A percentile compares a stretch with the other conserved stretches of the same genome.
phyloP scores from a whole-genome alignment of 78 protist species.

The Speleostelium caveatum region DNA sequence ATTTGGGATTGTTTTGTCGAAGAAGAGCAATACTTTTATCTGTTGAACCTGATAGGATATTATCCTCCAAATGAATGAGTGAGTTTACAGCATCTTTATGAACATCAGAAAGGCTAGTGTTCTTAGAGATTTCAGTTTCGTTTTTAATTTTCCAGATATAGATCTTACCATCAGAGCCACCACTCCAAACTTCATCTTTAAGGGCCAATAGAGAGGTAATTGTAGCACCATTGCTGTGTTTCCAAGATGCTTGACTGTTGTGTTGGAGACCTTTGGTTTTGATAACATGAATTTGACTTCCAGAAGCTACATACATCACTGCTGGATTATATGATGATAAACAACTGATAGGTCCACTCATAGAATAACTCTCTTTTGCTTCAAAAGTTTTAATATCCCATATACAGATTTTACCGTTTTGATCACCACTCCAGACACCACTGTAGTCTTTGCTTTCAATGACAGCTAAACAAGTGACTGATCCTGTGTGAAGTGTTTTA shows the following conservation, averaged over 20 bases:
- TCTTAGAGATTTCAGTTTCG: slow-evolving; percentile 34
- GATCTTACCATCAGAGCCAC: slow-evolving; percentile 67
- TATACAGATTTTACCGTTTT: slow-evolving; percentile 4
- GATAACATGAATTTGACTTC: slow-evolving; percentile 20
- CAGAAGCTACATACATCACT: slow-evolving; percentile 4
- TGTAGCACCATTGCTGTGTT: slow-evolving; percentile 31
- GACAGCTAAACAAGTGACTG: neutral
- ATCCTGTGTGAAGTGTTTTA: neutral
- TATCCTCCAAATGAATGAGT: slow-evolving; percentile 40
- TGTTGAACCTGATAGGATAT: slow-evolving; percentile 19
- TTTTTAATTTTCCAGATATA: slow-evolving; percentile 61
- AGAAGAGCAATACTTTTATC: slow-evolving; percentile 32
- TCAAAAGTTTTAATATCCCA: slow-evolving; percentile 65
- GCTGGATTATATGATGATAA: neutral
- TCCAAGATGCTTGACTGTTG: slow-evolving; percentile 19
- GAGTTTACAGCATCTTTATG: slow-evolving; percentile 54
- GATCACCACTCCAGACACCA: slow-evolving; percentile 31
- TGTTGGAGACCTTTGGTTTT: slow-evolving; percentile 33
- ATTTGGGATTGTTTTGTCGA: slow-evolving; percentile 18
- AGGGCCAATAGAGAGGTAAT: slow-evolving; percentile 33
- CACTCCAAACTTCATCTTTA: slow-evolving; percentile 69
- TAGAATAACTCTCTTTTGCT: neutral
- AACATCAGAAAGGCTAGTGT: slow-evolving; percentile 25
- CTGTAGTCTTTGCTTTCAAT: neutral
- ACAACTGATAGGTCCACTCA: neutral